Conservation (phyloP, 1,284 basidiomycete species). For the Erythrobasidium hasegawianum region DNA sequence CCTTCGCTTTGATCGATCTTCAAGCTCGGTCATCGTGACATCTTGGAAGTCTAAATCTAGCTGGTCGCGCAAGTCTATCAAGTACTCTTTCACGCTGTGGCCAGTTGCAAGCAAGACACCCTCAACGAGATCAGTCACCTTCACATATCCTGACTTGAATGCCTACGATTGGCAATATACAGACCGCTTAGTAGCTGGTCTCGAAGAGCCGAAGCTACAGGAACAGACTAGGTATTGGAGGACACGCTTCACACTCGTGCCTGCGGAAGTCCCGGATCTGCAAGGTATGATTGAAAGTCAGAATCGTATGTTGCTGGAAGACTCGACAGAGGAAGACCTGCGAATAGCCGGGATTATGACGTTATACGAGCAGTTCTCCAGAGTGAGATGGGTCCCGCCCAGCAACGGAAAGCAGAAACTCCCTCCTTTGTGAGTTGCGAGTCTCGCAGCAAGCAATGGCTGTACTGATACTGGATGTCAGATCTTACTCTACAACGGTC, state of each 20-base stretch:
- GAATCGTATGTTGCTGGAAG: conserved; percentile 46
- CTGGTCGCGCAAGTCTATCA: conserved; percentile 54
- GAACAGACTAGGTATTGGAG: conserved; percentile 75
- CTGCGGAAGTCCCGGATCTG: conserved; percentile 63
- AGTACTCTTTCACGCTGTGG: conserved; percentile 40
- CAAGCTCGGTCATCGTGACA: conserved; percentile 80
- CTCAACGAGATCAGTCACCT: conserved; percentile 9
- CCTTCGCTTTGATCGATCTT: conserved; percentile 70
- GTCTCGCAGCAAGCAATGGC: background rate
- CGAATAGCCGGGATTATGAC: conserved; percentile 86
- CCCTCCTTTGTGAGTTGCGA: conserved; percentile 11
- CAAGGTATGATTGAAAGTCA: conserved; percentile 57
- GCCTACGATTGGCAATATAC: conserved; percentile 49
- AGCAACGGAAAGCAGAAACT: conserved; percentile 14
- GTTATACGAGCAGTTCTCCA: conserved; percentile 72
- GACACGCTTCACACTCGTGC: conserved; percentile 90
- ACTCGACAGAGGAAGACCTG: conserved; percentile 72
- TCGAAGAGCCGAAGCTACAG: conserved; percentile 40
- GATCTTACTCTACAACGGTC: conserved; percentile 16
- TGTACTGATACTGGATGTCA: background rate
- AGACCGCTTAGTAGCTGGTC: conserved; percentile 50
- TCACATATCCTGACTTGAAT: conserved; percentile 30
- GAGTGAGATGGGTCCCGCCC: conserved; percentile 13
- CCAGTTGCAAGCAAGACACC: conserved; percentile 14
- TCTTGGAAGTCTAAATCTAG: conserved; percentile 67